These are phyloP conservation scores for Cocos nucifera DNA, from an alignment of 176 grass and related monocot species.

Conservation along the genomic window DNA sequence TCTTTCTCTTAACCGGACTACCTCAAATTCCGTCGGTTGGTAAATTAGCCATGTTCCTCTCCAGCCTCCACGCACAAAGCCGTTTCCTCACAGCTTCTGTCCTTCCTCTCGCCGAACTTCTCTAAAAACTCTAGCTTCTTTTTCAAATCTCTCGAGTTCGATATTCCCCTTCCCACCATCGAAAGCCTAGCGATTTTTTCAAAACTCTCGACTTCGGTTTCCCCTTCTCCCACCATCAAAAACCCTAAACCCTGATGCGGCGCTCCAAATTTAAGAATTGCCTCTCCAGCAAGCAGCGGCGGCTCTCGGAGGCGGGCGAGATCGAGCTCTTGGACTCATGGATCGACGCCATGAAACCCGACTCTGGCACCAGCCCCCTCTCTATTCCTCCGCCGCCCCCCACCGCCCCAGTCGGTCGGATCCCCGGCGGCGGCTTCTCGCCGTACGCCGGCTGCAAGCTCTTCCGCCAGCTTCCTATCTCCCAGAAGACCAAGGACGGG, in stretches of 20 bases:
- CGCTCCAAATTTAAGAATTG: constrained; percentile 17
- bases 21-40: no score
- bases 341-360: constrained; percentile 74
- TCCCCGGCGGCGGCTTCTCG: constrained; percentile 25
- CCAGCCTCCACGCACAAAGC: no score
- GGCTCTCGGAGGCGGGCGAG: constrained; percentile 47
- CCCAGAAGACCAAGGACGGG: constrained; percentile 56
- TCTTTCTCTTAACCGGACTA: no score
- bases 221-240: background rate
- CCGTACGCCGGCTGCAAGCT: constrained; percentile 48
- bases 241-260: constrained; percentile 25
- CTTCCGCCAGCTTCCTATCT: constrained; percentile 69
- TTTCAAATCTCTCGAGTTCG: no score
- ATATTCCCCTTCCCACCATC: background rate
- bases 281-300: constrained; percentile 32
- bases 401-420: constrained; percentile 3
- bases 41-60: no score
- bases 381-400: constrained; percentile 16
- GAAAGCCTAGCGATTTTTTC: no score
- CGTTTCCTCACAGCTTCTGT: no score
- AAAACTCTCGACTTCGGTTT: no score
- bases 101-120: no score
- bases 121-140: no score
- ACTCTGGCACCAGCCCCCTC: constrained; percentile 45
- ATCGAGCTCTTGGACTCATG: constrained; percentile 57